Evolutionary conservation across 129 eudicot genomes (phyloP).

Genomic region (Arctium lappa): DNA sequence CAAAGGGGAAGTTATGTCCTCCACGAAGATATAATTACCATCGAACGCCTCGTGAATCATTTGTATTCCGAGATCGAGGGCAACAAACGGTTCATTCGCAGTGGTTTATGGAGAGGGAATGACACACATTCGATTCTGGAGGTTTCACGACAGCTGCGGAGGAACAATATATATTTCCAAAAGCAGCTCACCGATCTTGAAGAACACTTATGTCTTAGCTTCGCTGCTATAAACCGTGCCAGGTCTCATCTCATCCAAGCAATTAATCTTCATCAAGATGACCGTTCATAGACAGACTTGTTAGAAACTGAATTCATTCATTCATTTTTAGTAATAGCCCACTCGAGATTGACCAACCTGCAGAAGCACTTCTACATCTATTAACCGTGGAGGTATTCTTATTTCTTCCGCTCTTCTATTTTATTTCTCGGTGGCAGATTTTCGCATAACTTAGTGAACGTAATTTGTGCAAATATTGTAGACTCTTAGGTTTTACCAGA

Average conservation of each 20-base stretch:
- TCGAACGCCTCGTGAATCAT: conserved; percentile 71
- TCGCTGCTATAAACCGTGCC: conserved; percentile 74
- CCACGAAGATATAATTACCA: conserved; percentile 74
- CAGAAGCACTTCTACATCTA: neutral
- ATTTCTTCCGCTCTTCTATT: conserved; percentile 4
- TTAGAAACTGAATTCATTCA: conserved; percentile 2
- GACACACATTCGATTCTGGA: conserved; percentile 76
- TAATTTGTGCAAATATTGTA: neutral
- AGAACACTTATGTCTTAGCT: conserved; percentile 79
- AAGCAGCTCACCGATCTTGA: conserved; percentile 69
- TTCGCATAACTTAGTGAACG: neutral
- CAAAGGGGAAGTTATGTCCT: conserved; percentile 58
- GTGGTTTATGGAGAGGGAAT: conserved; percentile 73
- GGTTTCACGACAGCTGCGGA: conserved; percentile 60
- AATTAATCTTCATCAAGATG: conserved; percentile 49
- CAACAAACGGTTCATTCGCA: conserved; percentile 53
- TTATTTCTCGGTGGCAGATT: neutral
- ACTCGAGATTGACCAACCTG: neutral
- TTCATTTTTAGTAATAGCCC: neutral
- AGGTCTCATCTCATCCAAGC: conserved; percentile 58
- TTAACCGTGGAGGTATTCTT: neutral
- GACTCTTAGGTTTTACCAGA: conserved; percentile 1
- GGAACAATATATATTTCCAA: conserved; percentile 43
- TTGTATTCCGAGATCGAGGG: conserved; percentile 58
- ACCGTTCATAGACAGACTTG: conserved; percentile 1